Base-by-base conservation (phyloP, 179 eudicot species). In the Spinacia oleracea region DNA sequence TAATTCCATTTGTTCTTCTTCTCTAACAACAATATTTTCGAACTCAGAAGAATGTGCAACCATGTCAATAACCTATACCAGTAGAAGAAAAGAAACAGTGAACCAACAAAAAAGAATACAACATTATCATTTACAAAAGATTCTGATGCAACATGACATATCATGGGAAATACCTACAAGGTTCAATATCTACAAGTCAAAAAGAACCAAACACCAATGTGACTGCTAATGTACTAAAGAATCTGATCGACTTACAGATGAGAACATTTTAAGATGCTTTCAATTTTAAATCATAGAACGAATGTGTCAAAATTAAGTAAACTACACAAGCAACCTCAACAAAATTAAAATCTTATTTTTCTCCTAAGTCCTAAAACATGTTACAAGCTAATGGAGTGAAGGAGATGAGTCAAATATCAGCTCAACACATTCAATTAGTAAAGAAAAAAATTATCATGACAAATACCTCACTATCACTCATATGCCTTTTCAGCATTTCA, bases 41-140 rank as follows among this genome's bases (percentile, higher is more conserved):
- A 96, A 96, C 88, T 96, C 99, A 78, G 99, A 96, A 65, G 99
- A 96, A 83, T 90, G 98, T 64, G 99, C 98, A 77, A 96, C 97
- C 99, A 96, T 96, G 84, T 96, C 89, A 82, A 96, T 92, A 81
- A 96, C 89, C 99, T 96, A 81, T 15, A 83, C 72, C 53, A 53
- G 81, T 40, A 69, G 67, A 40, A 72, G 67, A 23, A 42, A 66
- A 50, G n/a, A 23, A 27, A 64, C 18, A 71, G 67, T 75, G 58
- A 68, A 18, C 55, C 60, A 51, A 74, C 74, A 48, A 9, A 34
- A 59, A 34, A 18, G 18, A 14, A 76, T 38, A 58, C 21, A 70
- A 35, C 31, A 78, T 12, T 7, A 60, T 35, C 27, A 29, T 14
- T 6, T 23, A 38, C 60, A 20, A 32, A 6, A 60, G 50, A 32